These are phyloP conservation scores for Tolypocladium tundrense DNA, from an alignment of 2,329 filamentous ascomycete genomes.

Conservation along the genomic window DNA sequence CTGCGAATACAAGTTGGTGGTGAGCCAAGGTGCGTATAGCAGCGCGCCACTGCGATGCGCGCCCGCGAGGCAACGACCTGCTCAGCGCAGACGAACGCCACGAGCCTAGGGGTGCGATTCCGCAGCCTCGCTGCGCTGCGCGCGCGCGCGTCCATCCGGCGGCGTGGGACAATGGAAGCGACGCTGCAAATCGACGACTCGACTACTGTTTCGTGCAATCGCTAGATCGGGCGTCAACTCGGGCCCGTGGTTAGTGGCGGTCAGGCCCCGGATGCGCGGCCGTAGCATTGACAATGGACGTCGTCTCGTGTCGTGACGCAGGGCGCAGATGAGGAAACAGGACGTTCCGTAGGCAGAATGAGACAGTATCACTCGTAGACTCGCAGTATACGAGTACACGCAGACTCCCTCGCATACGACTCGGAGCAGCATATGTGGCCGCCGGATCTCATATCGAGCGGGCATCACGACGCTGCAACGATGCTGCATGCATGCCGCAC, in stretches of 20 bases:
- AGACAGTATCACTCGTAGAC: no score
- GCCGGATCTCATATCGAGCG: background rate
- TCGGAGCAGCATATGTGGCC: background rate
- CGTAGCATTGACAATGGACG: background rate
- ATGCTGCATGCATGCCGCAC: background rate
- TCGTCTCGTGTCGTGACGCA: background rate
- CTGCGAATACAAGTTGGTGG: no score
- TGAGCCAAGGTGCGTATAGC: background rate
- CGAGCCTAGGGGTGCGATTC: background rate
- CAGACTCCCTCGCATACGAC: background rate
- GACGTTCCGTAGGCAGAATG: background rate
- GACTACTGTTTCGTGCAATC: background rate
- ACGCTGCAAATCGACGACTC: background rate
- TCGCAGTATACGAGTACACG: background rate
- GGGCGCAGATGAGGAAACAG: background rate
- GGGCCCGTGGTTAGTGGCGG: background rate
- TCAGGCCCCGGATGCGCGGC: background rate
- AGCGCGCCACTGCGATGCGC: background rate
- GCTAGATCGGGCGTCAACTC: background rate
- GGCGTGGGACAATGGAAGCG: background rate
- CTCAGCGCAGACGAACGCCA: background rate
- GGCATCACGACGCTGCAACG: background rate
- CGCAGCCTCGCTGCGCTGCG: background rate
- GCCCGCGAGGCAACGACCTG: background rate
- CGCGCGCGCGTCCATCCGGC: background rate